Conservation (phyloP, 169 alveolate species). For the Plasmodium inui region DNA sequence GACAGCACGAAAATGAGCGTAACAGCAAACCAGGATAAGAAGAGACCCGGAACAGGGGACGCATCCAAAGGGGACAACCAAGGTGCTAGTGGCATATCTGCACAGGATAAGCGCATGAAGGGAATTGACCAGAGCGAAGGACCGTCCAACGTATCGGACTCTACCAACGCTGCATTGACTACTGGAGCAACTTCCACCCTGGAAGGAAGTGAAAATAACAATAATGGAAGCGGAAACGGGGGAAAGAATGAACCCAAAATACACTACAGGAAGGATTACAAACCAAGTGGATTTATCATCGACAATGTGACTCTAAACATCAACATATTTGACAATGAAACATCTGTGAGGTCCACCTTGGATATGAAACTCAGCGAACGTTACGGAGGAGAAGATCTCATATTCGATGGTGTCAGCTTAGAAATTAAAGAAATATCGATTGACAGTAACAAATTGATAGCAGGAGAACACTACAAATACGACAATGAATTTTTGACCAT, state of each 20-base stretch:
- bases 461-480: slow-evolving; percentile 80
- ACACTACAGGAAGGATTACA: slow-evolving; percentile 88
- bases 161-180: not conserved
- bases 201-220: not conserved
- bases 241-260: slow-evolving; percentile 80
- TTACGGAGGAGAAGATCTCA: slow-evolving; percentile 85
- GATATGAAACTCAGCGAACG: slow-evolving; percentile 81
- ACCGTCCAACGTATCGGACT: not conserved
- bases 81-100: not conserved
- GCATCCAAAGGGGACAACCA: not conserved
- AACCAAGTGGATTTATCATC: slow-evolving; percentile 87
- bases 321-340: slow-evolving; percentile 83
- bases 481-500: slow-evolving; percentile 83
- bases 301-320: slow-evolving; percentile 85
- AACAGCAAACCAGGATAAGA: not conserved
- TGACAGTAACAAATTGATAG: slow-evolving; percentile 82
- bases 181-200: not conserved
- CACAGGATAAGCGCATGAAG: not conserved
- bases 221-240: not conserved
- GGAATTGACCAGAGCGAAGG: not conserved
- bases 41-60: slow-evolving; percentile 2
- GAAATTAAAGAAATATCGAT: slow-evolving; percentile 84
- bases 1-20: not conserved
- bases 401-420: slow-evolving; percentile 91
- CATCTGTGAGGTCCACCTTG: slow-evolving; percentile 80